Conservation (phyloP, 257 asterid species). For the Forsythia suspensa region DNA sequence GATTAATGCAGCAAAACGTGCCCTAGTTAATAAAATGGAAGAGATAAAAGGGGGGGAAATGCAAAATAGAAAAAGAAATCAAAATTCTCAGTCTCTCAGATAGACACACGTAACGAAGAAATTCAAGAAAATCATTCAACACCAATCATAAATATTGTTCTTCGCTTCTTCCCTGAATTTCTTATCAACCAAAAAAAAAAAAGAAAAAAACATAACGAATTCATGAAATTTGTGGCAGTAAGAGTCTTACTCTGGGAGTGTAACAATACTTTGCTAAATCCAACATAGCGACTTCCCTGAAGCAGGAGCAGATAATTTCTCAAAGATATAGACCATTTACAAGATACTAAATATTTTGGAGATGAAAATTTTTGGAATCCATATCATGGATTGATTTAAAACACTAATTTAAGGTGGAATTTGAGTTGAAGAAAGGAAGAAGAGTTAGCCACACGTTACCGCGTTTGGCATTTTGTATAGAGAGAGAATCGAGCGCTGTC, state of each 20-base stretch:
- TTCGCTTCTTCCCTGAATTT: not conserved
- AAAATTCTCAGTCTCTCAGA: too few species aligned
- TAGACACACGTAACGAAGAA: too few species aligned
- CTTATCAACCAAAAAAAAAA: too few species aligned
- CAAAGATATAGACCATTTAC: constrained; percentile 27
- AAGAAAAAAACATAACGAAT: not conserved
- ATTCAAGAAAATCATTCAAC: not conserved
- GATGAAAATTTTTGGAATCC: not conserved
- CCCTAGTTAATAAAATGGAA: not conserved
- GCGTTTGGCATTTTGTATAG: constrained; percentile 22
- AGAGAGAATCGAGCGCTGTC: not conserved
- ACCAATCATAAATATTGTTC: not conserved
- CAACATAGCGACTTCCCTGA: constrained; percentile 46
- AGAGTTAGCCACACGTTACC: constrained; percentile 54
- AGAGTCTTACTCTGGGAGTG: constrained; percentile 37
- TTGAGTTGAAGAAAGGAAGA: constrained; percentile 16
- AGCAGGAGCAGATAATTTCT: constrained; percentile 5
- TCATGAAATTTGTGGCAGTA: not conserved
- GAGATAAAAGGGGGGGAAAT: not conserved
- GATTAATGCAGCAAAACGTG: not conserved
- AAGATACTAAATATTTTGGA: not conserved
- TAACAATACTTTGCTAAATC: constrained; percentile 40
- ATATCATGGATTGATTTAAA: constrained; percentile 2
- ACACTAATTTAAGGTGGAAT: not conserved
- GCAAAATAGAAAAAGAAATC: not conserved